Evolutionary conservation across 345 rosid genomes (phyloP).

Genomic region (Anacardium occidentale): DNA sequence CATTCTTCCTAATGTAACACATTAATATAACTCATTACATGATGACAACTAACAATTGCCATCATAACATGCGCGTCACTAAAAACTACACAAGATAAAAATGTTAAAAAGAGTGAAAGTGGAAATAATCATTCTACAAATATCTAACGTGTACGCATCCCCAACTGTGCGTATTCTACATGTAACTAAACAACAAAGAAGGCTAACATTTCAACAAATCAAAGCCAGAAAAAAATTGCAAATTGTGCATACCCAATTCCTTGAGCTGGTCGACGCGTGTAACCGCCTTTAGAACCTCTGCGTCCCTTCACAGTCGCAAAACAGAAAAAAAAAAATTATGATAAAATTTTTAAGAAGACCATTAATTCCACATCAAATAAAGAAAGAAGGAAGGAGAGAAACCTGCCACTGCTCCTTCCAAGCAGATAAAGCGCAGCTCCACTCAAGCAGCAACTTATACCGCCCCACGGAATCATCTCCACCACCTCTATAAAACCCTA

Average conservation of each 20-base stretch:
- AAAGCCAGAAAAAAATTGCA: background rate
- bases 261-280: conserved; percentile 74
- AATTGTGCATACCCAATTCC: conserved; percentile 59
- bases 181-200: background rate
- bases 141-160: background rate
- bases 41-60: background rate
- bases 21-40: background rate
- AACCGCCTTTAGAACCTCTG: conserved; percentile 74
- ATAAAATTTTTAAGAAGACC: background rate
- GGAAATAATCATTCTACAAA: background rate
- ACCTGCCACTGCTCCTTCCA: conserved; percentile 94
- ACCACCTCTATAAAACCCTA: conserved; percentile 12
- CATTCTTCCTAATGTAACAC: background rate
- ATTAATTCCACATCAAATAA: background rate
- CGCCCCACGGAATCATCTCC: conserved; percentile 84
- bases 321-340: background rate
- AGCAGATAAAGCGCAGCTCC: conserved; percentile 88
- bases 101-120: background rate
- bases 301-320: conserved; percentile 53
- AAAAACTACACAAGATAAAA: background rate
- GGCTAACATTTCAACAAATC: background rate
- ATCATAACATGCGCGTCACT: background rate
- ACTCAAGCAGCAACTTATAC: conserved; percentile 82
- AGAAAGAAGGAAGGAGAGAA: background rate
- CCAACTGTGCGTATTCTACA: background rate